A percentile compares a stretch with the other conserved stretches of the same genome.
These are phyloP conservation scores for Sporothrix curviconia DNA, from an alignment of 2,329 filamentous ascomycete genomes.

Conservation along the genomic window DNA sequence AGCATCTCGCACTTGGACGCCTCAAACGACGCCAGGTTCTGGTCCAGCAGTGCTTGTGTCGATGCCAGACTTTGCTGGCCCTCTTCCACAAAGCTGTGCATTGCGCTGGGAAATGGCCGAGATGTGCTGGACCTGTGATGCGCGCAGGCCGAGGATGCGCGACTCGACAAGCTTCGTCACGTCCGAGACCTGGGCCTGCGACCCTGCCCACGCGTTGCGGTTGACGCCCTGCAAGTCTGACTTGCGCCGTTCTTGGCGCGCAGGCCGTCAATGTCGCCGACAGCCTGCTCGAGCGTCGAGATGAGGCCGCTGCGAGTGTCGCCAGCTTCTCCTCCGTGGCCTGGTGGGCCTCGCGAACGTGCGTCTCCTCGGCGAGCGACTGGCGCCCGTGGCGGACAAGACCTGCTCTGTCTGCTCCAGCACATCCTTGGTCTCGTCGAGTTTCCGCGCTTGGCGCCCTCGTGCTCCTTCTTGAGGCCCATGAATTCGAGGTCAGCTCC, in stretches of 20 bases:
- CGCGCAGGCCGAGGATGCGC: constrained; percentile 65
- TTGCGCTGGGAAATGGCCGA: constrained; percentile 59
- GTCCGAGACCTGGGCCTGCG: constrained; percentile 67
- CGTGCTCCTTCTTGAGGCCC: constrained; percentile 81
- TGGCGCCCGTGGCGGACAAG: constrained; percentile 68
- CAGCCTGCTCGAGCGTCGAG: constrained; percentile 68
- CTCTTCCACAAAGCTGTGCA: constrained; percentile 68
- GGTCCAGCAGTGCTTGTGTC: constrained; percentile 63
- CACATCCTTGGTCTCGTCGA: constrained; percentile 75
- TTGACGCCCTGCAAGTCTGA: constrained; percentile 79
- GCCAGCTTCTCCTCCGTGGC: constrained; percentile 74
- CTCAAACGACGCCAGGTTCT: constrained; percentile 62
- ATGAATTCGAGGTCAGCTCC: constrained; percentile 81
- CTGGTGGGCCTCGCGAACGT: constrained; percentile 76
- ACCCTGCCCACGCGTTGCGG: constrained; percentile 68
- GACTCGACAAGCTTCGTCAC: constrained; percentile 72
- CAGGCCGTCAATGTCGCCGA: constrained; percentile 72
- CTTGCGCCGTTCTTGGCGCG: constrained; percentile 82
- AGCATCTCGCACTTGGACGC: constrained; percentile 46
- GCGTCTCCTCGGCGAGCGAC: constrained; percentile 70
- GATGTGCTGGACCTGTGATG: constrained; percentile 66
- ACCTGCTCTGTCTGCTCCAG: constrained; percentile 85
- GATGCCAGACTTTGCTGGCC: constrained; percentile 66
- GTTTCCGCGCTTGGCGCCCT: constrained; percentile 60
- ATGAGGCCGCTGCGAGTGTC: constrained; percentile 66